These are phyloP conservation scores for Phaseolus lunatus DNA, from an alignment of 306 rosid genomes.

Conservation along the genomic window DNA sequence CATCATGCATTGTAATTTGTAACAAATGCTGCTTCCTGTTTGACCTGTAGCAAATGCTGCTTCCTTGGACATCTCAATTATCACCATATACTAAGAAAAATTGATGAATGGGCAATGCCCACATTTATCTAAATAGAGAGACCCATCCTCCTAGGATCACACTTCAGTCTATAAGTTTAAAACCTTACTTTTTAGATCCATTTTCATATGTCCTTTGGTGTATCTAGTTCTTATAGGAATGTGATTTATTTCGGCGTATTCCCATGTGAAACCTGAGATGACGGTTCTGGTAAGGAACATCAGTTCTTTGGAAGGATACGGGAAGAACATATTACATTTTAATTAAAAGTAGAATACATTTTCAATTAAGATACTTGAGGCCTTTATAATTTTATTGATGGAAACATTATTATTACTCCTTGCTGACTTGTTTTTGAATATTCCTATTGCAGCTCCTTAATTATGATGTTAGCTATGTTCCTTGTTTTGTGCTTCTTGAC, in stretches of 20 bases:
- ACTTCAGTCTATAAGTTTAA: neutral
- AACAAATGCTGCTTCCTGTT: neutral
- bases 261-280: slow-evolving; percentile 1
- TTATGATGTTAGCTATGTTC: slow-evolving; percentile 85
- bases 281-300: neutral
- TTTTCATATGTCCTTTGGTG: slow-evolving; percentile 10
- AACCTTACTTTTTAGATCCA: slow-evolving; percentile 5
- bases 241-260: neutral
- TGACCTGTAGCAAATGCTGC: neutral
- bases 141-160: neutral
- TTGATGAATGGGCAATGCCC: neutral
- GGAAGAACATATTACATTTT: neutral
- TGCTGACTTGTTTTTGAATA: slow-evolving; percentile 33
- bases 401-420: slow-evolving; percentile 12
- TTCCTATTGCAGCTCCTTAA: slow-evolving; percentile 74
- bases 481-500: slow-evolving; percentile 89
- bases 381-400: neutral
- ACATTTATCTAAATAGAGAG: neutral
- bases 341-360: neutral
- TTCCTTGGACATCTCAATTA: slow-evolving; percentile 18
- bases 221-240: neutral
- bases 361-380: neutral
- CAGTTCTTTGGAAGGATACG: neutral
- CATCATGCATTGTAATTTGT: neutral
- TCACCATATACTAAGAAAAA: neutral